A percentile compares a stretch with the other conserved stretches of the same genome.
phyloP scores from a whole-genome alignment of 129 eudicot genomes.

The sunflower (Helianthus annuus) region HanXRQr2.0-SUNRISE NC_035448.2:59227997-59228496 shows the following conservation, averaged over 20 bases:
- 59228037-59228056: constrained; percentile 77
- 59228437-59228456: constrained; percentile 73
- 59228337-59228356: constrained; percentile 74
- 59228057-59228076: constrained; percentile 82
- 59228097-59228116: constrained; percentile 69
- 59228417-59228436: constrained; percentile 63
- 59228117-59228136: constrained; percentile 86
- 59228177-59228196: constrained; percentile 89
- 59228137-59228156: constrained; percentile 91
- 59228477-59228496: constrained; percentile 74
- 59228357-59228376: constrained; percentile 78
- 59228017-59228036: constrained; percentile 96
- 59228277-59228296: constrained; percentile 43
- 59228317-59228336: constrained; percentile 74
- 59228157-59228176: constrained; percentile 74
- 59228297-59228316: constrained; percentile 98
- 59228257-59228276: constrained; percentile 5
- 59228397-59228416: constrained; percentile 61
- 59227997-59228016: constrained; percentile 95
- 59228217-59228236: background rate
- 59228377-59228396: constrained; percentile 76
- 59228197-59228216: constrained; percentile 7
- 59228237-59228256: background rate
- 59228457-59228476: constrained; percentile 77
- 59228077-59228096: constrained; percentile 87